Percentiles rank a stretch among this genome's conserved stretches.
phyloP scores from a whole-genome alignment of 805 yeast genomes.

The Kodamaea kaohsiungensis region DNA sequence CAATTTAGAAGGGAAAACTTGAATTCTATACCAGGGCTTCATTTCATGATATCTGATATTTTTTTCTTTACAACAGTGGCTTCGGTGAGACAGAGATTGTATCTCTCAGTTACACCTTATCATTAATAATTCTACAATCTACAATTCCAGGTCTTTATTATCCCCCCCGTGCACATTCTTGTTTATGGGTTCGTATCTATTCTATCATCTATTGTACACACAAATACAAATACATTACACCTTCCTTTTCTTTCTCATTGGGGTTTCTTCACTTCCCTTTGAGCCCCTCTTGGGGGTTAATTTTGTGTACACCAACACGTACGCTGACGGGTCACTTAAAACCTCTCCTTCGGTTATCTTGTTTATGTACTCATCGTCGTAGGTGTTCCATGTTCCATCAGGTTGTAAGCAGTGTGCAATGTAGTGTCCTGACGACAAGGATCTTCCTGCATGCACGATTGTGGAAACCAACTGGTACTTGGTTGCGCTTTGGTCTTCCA shows the following conservation, averaged over 20 bases:
- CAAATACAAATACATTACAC: not conserved
- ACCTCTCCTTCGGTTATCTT: slow-evolving; percentile 71
- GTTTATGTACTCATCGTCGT: slow-evolving; percentile 90
- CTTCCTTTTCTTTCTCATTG: slow-evolving; percentile 2
- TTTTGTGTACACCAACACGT: slow-evolving; percentile 82
- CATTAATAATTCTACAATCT: not conserved
- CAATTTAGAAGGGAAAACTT: not conserved
- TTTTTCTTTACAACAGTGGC: not conserved
- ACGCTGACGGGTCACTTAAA: slow-evolving; percentile 83
- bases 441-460: slow-evolving; percentile 92
- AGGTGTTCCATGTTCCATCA: slow-evolving; percentile 88
- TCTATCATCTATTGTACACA: slow-evolving; percentile 4
- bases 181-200: not conserved
- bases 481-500: slow-evolving; percentile 34
- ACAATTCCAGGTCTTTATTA: not conserved
- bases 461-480: slow-evolving; percentile 76
- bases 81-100: not conserved
- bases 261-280: slow-evolving; percentile 10
- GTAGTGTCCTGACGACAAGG: slow-evolving; percentile 91
- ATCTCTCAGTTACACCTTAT: not conserved
- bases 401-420: slow-evolving; percentile 90
- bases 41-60: not conserved
- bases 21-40: not conserved
- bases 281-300: slow-evolving; percentile 54
- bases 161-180: not conserved